Base-by-base conservation (phyloP, 2,329 filamentous ascomycete genomes). In the Fusarium mangiferae region DNA sequence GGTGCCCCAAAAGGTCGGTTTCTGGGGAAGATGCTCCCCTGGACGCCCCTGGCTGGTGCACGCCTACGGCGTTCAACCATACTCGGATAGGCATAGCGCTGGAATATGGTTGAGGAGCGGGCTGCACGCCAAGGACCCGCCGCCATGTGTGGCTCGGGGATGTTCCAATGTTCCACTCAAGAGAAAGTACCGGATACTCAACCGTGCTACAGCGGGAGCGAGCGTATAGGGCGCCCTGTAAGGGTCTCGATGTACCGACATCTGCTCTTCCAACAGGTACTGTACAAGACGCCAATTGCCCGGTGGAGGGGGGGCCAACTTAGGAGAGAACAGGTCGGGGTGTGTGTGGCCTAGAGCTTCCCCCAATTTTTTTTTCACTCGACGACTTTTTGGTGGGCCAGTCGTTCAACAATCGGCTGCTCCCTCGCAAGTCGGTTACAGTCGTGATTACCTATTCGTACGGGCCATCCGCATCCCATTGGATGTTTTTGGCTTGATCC, bases 51-150 rank as follows among this genome's bases (percentile, higher is more conserved):
- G 78, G 70, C 68, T 48, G 65, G 57, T 75, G 71, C 66, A 75
- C 62, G 55, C 72, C 71, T 64, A 58, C 38, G 48, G 48, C 68
- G 51, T 51, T 46, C 39, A 55, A 63, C 59, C 42, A 80, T 77
- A 30, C 81, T 75, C 2, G 22, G 71, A 76, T 64, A 42, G 78
- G 82, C 12, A 68, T 83, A 83, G 83, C 64, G 54, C 52, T 14
- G 26, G 42, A 79, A 83, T 84, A 84, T 86, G 83, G 84, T 85
- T 85, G 84, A 85, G 84, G 75, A 82, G 78, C 73, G 77, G 68
- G 73, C 77, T 79, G 75, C 75, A 76, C 70, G 74, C 76, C 73
- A 76, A 78, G 72, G 70, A 66, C 71, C 74, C 75, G 70, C 70
- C 69, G 66, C 75, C 70, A 77, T 78, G 76, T 75, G 73, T 77